These are phyloP conservation scores for Fusarium buharicum DNA, from an alignment of 2,329 filamentous ascomycete genomes.

Conservation along the genomic window DNA sequence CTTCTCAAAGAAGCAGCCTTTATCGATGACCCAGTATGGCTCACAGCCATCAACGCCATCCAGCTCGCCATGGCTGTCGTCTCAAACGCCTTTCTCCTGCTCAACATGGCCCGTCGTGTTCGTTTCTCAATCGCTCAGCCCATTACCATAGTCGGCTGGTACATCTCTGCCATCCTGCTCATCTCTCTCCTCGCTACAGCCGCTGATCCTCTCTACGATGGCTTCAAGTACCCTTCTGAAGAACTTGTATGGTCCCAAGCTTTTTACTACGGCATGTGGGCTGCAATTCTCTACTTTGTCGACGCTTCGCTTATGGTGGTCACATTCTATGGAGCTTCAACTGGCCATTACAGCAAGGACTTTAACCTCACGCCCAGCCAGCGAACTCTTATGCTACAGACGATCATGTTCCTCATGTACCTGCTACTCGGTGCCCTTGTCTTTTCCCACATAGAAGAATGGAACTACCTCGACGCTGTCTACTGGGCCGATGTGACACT, in stretches of 20 bases:
- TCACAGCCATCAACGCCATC: constrained; percentile 78
- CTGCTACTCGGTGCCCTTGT: constrained; percentile 80
- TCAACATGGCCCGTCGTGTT: constrained; percentile 85
- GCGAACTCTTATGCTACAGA: constrained; percentile 89
- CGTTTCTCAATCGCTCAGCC: constrained; percentile 86
- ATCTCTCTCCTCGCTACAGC: constrained; percentile 74
- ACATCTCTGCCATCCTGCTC: constrained; percentile 71
- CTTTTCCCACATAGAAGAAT: constrained; percentile 77
- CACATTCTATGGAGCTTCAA: constrained; percentile 81
- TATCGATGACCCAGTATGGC: constrained; percentile 76
- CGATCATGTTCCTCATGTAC: constrained; percentile 85
- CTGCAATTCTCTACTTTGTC: constrained; percentile 81
- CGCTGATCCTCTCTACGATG: constrained; percentile 62
- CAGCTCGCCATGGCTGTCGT: constrained; percentile 80
- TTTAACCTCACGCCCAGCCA: constrained; percentile 84
- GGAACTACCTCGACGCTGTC: constrained; percentile 80
- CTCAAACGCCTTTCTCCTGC: constrained; percentile 82
- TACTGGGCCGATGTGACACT: constrained; percentile 82
- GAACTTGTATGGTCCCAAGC: constrained; percentile 79
- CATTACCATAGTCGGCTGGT: constrained; percentile 84
- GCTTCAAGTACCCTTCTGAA: constrained; percentile 50
- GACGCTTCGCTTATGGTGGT: constrained; percentile 79
- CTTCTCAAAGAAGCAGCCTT: constrained; percentile 61
- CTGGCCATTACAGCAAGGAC: constrained; percentile 77
- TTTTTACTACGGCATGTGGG: constrained; percentile 86